Conservation (phyloP, 2,329 filamentous ascomycete species). For the Penicillium sp. region DNA sequence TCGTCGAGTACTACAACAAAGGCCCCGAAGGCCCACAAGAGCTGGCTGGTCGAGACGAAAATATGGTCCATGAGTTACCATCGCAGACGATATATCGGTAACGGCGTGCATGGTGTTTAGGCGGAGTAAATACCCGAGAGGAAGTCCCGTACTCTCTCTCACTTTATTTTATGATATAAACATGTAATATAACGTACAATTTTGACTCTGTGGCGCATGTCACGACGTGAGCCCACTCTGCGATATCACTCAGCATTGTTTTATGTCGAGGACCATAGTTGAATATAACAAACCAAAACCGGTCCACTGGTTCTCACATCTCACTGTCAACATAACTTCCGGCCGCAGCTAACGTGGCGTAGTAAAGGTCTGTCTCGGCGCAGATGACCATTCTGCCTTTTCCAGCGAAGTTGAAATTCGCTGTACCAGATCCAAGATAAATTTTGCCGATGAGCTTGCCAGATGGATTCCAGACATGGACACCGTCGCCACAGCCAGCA, state of each 20-base stretch:
- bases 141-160: not conserved
- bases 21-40: not conserved
- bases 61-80: not conserved
- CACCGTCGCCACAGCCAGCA: slow-evolving; percentile 53
- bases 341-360: slow-evolving; percentile 17
- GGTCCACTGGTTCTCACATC: slow-evolving; percentile 4
- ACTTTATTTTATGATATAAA: not conserved
- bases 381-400: slow-evolving; percentile 21
- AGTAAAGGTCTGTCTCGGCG: slow-evolving; percentile 20
- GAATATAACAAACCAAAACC: not conserved
- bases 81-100: not conserved
- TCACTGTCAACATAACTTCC: slow-evolving; percentile 17
- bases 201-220: not conserved
- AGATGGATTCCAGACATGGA: slow-evolving; percentile 53
- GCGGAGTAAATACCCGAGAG: not conserved
- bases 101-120: not conserved
- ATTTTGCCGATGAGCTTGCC: slow-evolving; percentile 58
- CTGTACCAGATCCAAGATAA: slow-evolving; percentile 28
- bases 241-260: not conserved
- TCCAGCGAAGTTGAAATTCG: slow-evolving; percentile 52
- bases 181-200: not conserved
- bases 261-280: not conserved
- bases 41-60: not conserved
- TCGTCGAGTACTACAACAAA: not conserved
- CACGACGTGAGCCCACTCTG: not conserved